phyloP scores from a whole-genome alignment of 495 filamentous ascomycete species.

The Penicillium atrosanguineum region DNA sequence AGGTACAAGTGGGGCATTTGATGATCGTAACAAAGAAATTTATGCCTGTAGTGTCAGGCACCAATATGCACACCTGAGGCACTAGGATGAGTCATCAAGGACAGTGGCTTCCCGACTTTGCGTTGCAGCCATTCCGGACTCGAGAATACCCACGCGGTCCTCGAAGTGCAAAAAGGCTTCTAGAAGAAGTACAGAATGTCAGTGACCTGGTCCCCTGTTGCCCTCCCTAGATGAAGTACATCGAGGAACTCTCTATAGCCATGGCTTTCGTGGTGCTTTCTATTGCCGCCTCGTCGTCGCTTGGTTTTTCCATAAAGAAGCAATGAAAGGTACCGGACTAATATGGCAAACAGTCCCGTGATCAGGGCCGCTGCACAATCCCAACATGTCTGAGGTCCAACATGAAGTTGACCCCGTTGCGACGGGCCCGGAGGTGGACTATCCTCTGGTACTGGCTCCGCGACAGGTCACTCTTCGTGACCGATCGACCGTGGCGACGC shows the following conservation, averaged over 20 bases:
- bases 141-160: conserved; percentile 52
- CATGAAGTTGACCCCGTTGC: conserved; percentile 64
- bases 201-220: conserved; percentile 18
- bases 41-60: background rate
- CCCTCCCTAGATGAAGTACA: background rate
- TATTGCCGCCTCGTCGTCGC: background rate
- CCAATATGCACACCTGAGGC: background rate
- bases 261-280: conserved; percentile 4
- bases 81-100: conserved; percentile 21
- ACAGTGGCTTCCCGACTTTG: conserved; percentile 34
- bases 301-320: background rate
- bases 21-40: background rate
- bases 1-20: conserved; percentile 4
- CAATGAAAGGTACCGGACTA: conserved; percentile 23
- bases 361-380: conserved; percentile 27
- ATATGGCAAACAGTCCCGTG: conserved; percentile 43
- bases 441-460: conserved; percentile 68
- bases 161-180: conserved; percentile 40
- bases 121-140: conserved; percentile 45
- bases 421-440: conserved; percentile 48
- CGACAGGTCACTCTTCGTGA: conserved; percentile 89
- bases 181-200: conserved; percentile 33
- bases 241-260: conserved; percentile 3
- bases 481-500: conserved; percentile 82
- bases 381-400: conserved; percentile 79